These are phyloP conservation scores for Sphaerulina populicola DNA, from an alignment of 2,329 filamentous ascomycete species.

Conservation along the genomic window DNA sequence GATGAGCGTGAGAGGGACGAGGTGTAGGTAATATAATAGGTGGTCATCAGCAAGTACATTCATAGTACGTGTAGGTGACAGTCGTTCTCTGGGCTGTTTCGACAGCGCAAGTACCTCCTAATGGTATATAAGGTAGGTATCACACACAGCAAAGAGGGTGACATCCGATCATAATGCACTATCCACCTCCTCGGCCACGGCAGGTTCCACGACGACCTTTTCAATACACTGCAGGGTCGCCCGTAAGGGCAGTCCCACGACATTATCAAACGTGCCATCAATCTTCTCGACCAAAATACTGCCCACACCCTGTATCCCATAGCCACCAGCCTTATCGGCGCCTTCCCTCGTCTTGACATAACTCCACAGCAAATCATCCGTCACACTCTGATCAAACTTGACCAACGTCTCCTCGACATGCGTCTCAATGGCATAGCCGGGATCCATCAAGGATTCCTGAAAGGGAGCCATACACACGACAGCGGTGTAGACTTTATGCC, in stretches of 20 bases:
- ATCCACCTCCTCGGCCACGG: constrained; percentile 51
- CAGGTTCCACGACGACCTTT: constrained; percentile 65
- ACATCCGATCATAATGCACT: constrained; percentile 1
- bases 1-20: constrained; percentile 11
- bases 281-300: constrained; percentile 81
- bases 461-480: constrained; percentile 77
- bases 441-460: constrained; percentile 62
- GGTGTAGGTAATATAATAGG: neutral
- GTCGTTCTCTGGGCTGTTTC: too few relatives aligned
- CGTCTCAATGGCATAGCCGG: constrained; percentile 74
- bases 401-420: constrained; percentile 87
- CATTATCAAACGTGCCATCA: constrained; percentile 86
- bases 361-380: constrained; percentile 73
- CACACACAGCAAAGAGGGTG: too few relatives aligned
- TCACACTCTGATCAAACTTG: constrained; percentile 63
- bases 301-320: constrained; percentile 84
- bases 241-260: constrained; percentile 79
- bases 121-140: too few relatives aligned
- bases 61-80: too few relatives aligned
- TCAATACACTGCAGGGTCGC: constrained; percentile 74
- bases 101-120: too few relatives aligned
- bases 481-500: constrained; percentile 77
- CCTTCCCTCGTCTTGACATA: constrained; percentile 83
- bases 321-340: constrained; percentile 91
- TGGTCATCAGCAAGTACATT: too few relatives aligned